Evolutionary conservation across 2,329 filamentous ascomycete genomes (phyloP).

Genomic region (Capronia coronata): DNA sequence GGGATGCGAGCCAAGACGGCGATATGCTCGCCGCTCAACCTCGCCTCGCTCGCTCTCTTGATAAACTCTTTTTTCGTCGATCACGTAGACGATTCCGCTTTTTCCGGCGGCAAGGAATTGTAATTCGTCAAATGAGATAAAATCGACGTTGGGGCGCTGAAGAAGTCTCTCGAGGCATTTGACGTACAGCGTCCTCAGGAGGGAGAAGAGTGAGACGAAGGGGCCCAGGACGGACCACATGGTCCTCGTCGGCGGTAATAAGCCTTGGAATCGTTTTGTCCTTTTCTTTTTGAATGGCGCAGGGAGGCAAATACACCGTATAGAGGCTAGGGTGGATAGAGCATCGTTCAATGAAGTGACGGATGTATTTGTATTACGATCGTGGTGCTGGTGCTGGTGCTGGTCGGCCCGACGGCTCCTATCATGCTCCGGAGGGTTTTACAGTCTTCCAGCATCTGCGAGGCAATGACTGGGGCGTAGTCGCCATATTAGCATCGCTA

Average conservation of each 20-base stretch:
- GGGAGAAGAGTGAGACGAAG: constrained; percentile 2
- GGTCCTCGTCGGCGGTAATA: neutral
- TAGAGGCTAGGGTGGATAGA: neutral
- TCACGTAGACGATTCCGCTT: constrained; percentile 13
- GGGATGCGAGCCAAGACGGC: constrained; percentile 13
- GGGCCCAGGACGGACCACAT: neutral
- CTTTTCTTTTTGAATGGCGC: neutral
- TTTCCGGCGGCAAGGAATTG: constrained; percentile 10
- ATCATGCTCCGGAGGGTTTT: no score
- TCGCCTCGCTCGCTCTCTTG: constrained; percentile 6
- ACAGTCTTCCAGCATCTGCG: no score
- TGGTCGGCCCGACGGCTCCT: neutral
- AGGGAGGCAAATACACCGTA: neutral
- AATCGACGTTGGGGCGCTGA: neutral
- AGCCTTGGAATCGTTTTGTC: neutral
- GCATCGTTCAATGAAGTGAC: neutral
- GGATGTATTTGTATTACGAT: no score
- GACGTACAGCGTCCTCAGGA: neutral
- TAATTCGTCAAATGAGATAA: neutral
- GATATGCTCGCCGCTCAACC: constrained; percentile 13
- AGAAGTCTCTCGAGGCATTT: neutral
- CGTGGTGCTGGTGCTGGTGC: no score
- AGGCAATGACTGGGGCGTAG: no score
- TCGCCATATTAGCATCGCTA: no score
- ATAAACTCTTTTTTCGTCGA: constrained; percentile 10